Evolutionary conservation across 2,329 filamentous ascomycete species (phyloP), one percentile per base, ranked within the genome.

Genomic region (Zymoseptoria passerinii): DNA sequence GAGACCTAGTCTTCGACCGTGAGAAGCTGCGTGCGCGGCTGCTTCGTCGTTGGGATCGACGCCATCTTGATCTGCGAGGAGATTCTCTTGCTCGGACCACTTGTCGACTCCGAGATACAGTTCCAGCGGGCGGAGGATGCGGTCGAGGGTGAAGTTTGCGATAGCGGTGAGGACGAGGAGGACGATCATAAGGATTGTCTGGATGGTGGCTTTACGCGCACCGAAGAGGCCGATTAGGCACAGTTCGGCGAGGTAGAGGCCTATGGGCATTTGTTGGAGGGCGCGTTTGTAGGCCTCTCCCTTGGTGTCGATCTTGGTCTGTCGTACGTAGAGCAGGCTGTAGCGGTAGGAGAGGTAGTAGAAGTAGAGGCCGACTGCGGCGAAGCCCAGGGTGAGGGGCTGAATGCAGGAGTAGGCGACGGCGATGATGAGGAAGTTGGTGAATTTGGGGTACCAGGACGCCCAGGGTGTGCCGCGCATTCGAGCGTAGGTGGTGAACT

Each of bases 301-400:
- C 61, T 76, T 75, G 28, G 77, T 80, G 60, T 80, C 77, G 55
- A 77, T 72, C 58, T 75, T 75, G 59, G 75, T 76, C 65, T 77
- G 77, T 27, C 64, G 53, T 10, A 78, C 75, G 64, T 78, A 80
- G 9, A 80, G 72, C 62, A 79, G 71, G 59, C 77, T 78, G 71
- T 80, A 79, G 18, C 76, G 74, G 67, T 76, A 79, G 54, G 74
- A 76, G 49, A 78, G 61, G 66, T 79, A 80, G 60, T 78, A 72
- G 7, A 79, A 70, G 29, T 64, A 66, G 28, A 79, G 68, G 16
- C 77, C 76, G 13, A 78, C 65, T 6, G 71, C 71, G 4, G 75
- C 73, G 61, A 80, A 80, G 44, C 75, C 75, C 1, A 79, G 67
- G 6, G 79, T 74, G 2, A 80, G 65, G 2, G 77, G 77, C 8